Base-by-base conservation (phyloP, 2,329 filamentous ascomycete species). In the Pyricularia pennisetigena region DNA sequence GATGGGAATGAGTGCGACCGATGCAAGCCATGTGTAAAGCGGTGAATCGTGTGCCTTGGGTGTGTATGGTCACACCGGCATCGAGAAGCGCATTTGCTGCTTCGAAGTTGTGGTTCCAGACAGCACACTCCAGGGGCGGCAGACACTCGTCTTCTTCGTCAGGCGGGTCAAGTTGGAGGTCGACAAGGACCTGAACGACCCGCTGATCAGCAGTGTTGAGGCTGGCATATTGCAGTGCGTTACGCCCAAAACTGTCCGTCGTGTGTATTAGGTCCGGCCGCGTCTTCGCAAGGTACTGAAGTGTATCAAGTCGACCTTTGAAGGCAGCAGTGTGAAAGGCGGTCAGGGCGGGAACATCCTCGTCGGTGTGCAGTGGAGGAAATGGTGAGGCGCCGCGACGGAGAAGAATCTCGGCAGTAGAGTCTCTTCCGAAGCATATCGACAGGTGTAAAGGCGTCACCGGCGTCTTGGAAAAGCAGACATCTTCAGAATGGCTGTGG, bases 361-460 rank as follows among this genome's bases (percentile, higher is more conserved):
- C 59, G 16, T 20, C 3, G n/a, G 10, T 0, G 49, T 16, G 16
- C 16, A n/a, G 6, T 24, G 41, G n/a, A 32, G 10, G 20, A 23
- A n/a, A 24, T 24, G 49, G 14, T 10, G 65, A 61, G 28, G 54
- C 49, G 54, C 65, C 65, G 26, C 28, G 65, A 16, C 29, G 41
- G 49, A 67, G 41, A 16, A 67, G 65, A 9, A 67, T 30, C 54
- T 67, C 65, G 14, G 54, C n/a, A n/a, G 65, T 67, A 8, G 65
- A 61, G 32, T 30, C 28, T 23, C 54, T 24, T 10, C 65, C 65
- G 16, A 30, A 57, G 28, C 65, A 67, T 30, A 67, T 24, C 4
- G 65, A 8, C 1, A 67, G 7, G 28, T 67, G 65, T 16, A 67
- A 54, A 16, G 65, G 49, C 24, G 35, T 28, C n/a, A 23, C 32